phyloP scores from a whole-genome alignment of 495 filamentous ascomycete genomes.

The Tuber aestivum region DNA sequence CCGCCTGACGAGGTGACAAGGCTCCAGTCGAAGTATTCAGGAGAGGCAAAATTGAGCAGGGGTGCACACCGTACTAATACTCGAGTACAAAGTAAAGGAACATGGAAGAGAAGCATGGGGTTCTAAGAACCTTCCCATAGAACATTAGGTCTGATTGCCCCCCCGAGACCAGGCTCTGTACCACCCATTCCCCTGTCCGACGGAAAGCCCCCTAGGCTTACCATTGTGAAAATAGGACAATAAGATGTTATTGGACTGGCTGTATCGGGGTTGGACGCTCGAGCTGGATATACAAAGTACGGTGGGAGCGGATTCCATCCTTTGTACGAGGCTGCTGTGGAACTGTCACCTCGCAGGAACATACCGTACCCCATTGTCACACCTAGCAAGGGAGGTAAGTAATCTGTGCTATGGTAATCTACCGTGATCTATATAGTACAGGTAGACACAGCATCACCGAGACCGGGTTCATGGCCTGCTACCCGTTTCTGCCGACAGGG shows the following conservation, averaged over 20 bases:
- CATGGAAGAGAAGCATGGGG: neutral
- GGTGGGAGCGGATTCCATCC: neutral
- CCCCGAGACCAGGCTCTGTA: neutral
- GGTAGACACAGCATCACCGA: neutral
- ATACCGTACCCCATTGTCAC: neutral
- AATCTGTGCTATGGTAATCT: neutral
- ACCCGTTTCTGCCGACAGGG: neutral
- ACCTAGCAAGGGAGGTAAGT: neutral
- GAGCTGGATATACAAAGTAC: neutral
- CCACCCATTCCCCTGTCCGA: neutral
- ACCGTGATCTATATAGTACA: neutral
- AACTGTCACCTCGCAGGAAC: neutral
- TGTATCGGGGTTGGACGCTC: neutral
- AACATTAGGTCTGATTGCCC: neutral
- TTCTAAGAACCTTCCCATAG: neutral
- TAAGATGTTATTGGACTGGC: neutral
- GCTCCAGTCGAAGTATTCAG: neutral
- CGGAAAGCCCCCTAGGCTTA: neutral
- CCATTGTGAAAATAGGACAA: neutral
- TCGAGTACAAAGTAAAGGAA: neutral
- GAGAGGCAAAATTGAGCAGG: no score
- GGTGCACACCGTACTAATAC: no score
- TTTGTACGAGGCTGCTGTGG: neutral
- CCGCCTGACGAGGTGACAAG: no score
- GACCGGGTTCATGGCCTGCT: neutral